A percentile compares a stretch with the other conserved stretches of the same genome.
Evolutionary conservation across 306 rosid species (phyloP).

Genomic region (Vigna trinervia): DNA sequence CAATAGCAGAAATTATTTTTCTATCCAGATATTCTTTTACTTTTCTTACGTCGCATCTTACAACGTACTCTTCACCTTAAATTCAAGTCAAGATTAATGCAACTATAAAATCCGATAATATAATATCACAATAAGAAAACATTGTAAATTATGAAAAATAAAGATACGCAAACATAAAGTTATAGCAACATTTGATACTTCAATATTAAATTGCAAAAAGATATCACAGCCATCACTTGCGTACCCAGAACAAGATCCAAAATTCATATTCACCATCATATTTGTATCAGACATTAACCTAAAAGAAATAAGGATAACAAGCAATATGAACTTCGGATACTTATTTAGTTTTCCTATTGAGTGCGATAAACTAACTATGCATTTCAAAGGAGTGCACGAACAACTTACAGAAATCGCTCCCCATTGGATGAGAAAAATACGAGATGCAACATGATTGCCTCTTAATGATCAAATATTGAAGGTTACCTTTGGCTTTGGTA

Average conservation of each 20-base stretch:
- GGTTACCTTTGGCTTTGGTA: constrained; percentile 44
- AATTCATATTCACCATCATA: not conserved
- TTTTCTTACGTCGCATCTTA: not conserved
- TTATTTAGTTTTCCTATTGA: not conserved
- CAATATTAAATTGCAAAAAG: not conserved
- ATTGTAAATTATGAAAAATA: not conserved
- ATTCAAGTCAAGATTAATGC: not conserved
- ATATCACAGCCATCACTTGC: not conserved
- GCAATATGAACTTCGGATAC: not conserved
- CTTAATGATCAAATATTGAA: constrained; percentile 45
- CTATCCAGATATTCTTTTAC: not conserved
- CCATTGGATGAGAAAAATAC: not conserved
- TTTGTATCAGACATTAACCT: not conserved
- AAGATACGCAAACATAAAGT: not conserved
- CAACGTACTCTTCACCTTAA: not conserved
- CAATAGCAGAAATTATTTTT: not conserved
- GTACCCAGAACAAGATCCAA: not conserved
- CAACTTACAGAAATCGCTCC: constrained; percentile 42
- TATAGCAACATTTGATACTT: not conserved
- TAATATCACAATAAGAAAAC: not conserved
- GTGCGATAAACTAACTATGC: constrained; percentile 17
- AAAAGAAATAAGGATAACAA: not conserved
- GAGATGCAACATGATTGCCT: constrained; percentile 37
- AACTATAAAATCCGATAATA: not conserved
- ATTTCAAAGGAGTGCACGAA: not conserved